Evolutionary conservation across 2,329 filamentous ascomycete genomes (phyloP), one percentile per base, ranked within the genome.

Genomic region (Hypomyces perniciosus): DNA sequence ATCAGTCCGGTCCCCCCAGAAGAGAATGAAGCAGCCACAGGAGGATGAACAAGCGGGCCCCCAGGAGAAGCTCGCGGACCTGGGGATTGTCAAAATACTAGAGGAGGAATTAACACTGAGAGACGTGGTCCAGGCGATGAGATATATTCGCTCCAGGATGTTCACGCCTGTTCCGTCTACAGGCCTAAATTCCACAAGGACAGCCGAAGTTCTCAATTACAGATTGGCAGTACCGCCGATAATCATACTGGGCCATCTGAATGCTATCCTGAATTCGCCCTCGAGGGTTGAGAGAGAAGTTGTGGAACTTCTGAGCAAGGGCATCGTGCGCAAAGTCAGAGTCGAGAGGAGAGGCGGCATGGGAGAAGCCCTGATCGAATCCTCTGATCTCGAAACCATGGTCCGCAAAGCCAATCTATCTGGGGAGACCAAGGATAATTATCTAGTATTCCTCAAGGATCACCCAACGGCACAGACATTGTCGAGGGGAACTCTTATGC

Each of bases 261-360:
- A 85, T 54, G 78, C 84, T 1, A 66, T 89, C 2, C 73, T 86
- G 41, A 68, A 68, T 8, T 82, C 79, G 2, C 80, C 85, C 1
- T 87, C 85, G 0, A 73, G 71, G 1, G 81, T 81, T 1, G 86
- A 90, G 65, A 73, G 86, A 42, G 85, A 88, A 62, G 74, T 86
- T 20, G 83, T 79, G 4, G 76, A 82, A 58, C 72, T 89, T 34
- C 66, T 78, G 13, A 70, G 73, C 9, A 72, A 70, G 8, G 84
- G 85, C 0, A 68, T 76, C 4, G 53, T 89, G 42, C 72, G 84
- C 39, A 81, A 80, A 62, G 72, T 90, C 8, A 74, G 78, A 2
- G 78, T 90, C n/a, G 79, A 82, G 9, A 72, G 79, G 35, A 71
- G 83, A 8, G 81, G 79, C 3, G 74, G 74, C 12, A 73, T 80